A percentile compares a stretch with the other conserved stretches of the same genome.
phyloP scores from a whole-genome alignment of 805 yeast genomes.

The Lipomyces orientalis region DNA sequence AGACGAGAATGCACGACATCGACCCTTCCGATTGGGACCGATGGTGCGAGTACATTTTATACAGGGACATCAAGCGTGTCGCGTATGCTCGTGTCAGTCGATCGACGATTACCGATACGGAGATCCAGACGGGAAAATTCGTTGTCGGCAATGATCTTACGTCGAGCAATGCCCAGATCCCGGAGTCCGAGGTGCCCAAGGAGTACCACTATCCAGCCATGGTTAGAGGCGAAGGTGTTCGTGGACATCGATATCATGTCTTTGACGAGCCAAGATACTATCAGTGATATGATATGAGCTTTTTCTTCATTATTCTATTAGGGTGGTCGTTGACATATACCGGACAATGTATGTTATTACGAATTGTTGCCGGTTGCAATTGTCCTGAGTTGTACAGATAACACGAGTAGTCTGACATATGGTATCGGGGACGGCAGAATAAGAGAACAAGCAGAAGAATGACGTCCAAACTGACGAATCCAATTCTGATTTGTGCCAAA shows the following conservation, averaged over 20 bases:
- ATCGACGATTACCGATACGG: slow-evolving; percentile 95
- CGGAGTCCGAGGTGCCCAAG: slow-evolving; percentile 61
- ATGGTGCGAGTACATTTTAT: slow-evolving; percentile 97
- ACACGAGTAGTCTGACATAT: no score
- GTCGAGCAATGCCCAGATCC: slow-evolving; percentile 63
- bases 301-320: neutral
- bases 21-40: slow-evolving; percentile 94
- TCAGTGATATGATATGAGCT: neutral
- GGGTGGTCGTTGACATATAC: neutral
- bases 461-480: neutral
- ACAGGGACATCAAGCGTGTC: slow-evolving; percentile 80
- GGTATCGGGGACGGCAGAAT: neutral
- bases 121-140: slow-evolving; percentile 93
- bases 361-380: neutral
- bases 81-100: slow-evolving; percentile 95
- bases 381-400: neutral
- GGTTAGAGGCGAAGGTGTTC: slow-evolving; percentile 88
- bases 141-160: slow-evolving; percentile 55
- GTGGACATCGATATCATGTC: slow-evolving; percentile 93
- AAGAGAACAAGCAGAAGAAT: no score
- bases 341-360: neutral
- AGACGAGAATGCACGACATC: slow-evolving; percentile 88
- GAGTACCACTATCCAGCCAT: slow-evolving; percentile 75
- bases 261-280: slow-evolving; percentile 86
- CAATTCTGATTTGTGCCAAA: no score